Percentiles rank a stretch among this genome's conserved stretches.
These are phyloP conservation scores for Mycena vitilis DNA, from an alignment of 768 basidiomycete genomes.

Conservation along the genomic window DNA sequence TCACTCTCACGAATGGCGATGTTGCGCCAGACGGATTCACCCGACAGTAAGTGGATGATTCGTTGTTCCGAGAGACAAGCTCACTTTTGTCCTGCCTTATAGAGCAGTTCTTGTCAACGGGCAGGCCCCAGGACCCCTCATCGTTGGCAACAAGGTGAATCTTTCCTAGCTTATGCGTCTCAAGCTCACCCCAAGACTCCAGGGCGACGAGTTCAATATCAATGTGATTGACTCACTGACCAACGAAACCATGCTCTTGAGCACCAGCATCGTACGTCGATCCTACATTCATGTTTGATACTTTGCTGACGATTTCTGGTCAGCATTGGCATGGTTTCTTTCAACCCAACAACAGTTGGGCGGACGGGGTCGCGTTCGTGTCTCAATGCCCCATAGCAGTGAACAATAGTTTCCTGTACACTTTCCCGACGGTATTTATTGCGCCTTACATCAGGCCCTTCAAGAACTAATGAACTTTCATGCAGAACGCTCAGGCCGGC, in stretches of 20 bases:
- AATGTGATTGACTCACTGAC: slow-evolving; percentile 21
- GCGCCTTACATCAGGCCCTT: neutral
- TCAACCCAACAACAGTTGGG: slow-evolving; percentile 16
- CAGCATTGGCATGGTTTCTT: slow-evolving; percentile 30
- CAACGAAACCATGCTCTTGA: slow-evolving; percentile 22
- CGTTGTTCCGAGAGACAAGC: neutral
- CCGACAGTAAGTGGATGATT: neutral
- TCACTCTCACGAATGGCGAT: slow-evolving; percentile 13
- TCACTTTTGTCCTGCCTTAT: neutral
- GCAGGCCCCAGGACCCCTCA: slow-evolving; percentile 14
- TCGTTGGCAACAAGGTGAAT: slow-evolving; percentile 20
- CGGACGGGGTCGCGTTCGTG: slow-evolving; percentile 25
- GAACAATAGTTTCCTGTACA: slow-evolving; percentile 20
- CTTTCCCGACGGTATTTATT: slow-evolving; percentile 13
- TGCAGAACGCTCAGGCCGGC: slow-evolving; percentile 40
- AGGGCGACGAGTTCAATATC: slow-evolving; percentile 16
- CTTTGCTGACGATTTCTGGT: neutral
- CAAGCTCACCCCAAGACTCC: neutral
- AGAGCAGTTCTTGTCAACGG: slow-evolving; percentile 21
- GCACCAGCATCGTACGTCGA: slow-evolving; percentile 12
- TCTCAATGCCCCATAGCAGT: slow-evolving; percentile 15
- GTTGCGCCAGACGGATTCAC: slow-evolving; percentile 24
- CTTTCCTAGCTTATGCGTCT: too few relatives aligned
- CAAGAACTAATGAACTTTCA: neutral
- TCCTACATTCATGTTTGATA: neutral